Evolutionary conservation across 148 eudicot genomes (phyloP), one percentile per base, ranked within the genome.

Genomic region (Chenopodium formosanum): DNA sequence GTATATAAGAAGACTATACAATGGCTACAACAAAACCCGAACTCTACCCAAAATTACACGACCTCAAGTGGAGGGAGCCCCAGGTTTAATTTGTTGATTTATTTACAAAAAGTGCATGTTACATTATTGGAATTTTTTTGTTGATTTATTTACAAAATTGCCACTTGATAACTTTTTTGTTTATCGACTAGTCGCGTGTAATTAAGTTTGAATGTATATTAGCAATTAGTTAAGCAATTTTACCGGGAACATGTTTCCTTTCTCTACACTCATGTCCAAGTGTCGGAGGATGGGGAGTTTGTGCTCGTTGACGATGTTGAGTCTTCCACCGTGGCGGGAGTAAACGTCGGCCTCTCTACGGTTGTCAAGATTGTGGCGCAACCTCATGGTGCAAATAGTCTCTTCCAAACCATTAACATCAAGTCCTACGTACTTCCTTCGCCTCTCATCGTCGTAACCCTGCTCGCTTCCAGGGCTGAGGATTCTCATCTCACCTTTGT

Each of bases 201-300:
- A 40, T 40, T 40, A 6, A 6, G 7, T 40, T 4, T 40, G 44
- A 40, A 6, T 6, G 44, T 40, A 40, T 40, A 4, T 40, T 40
- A 40, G 44, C 44, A 40, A 40, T 6, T 17, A 56, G 1, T 3
- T 56, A 56, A 56, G 22, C 62, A 13, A 56, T 19, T 17, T 14
- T 90, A 90, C 93, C 85, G 88, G 90, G 82, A 48, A 79, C 72
- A 91, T 89, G 69, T 81, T 73, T 78, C 91, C 94, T 84, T 85
- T 90, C 89, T 87, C 93, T 0, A 89, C 88, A 47, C 93, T 90
- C 92, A 91, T 76, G 88, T 84, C 94, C 84, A 91, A 12, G 83
- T 31, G 22, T 34, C 70, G 58, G 53, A 91, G 92, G 62, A 91
- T 82, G 14, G 94, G 93, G 12, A 91, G 88, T 83, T 90, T 91